A percentile compares a stretch with the other conserved stretches of the same genome.
These are phyloP conservation scores for Trametes sanguinea DNA, from an alignment of 768 basidiomycete species.

Conservation along the genomic window DNA sequence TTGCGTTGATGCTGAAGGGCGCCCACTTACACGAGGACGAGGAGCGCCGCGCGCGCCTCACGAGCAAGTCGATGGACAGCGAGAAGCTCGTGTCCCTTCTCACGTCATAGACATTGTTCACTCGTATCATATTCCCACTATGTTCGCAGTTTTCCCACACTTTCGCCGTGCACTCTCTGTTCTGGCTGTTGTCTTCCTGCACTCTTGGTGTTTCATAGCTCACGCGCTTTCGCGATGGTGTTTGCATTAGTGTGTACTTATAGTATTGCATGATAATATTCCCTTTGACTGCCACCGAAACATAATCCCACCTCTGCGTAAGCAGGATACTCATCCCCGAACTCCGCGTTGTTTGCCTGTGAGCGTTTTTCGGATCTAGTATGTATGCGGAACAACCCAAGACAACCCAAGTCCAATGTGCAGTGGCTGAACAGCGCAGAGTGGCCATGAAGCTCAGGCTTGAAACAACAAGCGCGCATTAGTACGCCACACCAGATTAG, in stretches of 20 bases:
- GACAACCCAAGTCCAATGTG: too few relatives aligned
- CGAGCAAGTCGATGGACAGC: slow-evolving; percentile 60
- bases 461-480: too few relatives aligned
- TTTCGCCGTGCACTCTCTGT: slow-evolving; percentile 14
- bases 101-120: slow-evolving; percentile 44
- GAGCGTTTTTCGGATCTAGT: too few relatives aligned
- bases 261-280: slow-evolving; percentile 27
- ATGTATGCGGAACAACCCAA: too few relatives aligned
- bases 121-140: slow-evolving; percentile 15
- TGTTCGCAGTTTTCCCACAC: background rate
- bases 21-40: slow-evolving; percentile 60
- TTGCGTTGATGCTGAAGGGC: slow-evolving; percentile 74
- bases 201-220: slow-evolving; percentile 26
- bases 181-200: slow-evolving; percentile 13
- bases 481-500: too few relatives aligned
- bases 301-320: too few relatives aligned
- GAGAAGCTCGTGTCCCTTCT: slow-evolving; percentile 62
- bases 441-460: too few relatives aligned
- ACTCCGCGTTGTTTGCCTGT: too few relatives aligned
- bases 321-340: too few relatives aligned
- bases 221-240: slow-evolving; percentile 23
- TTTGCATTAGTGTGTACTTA: slow-evolving; percentile 28
- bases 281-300: background rate
- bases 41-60: slow-evolving; percentile 55
- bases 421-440: too few relatives aligned